Percentiles rank a stretch among this genome's conserved stretches.
These are phyloP conservation scores for Limnanthes douglasii DNA, from an alignment of 345 rosid species.

Conservation along the genomic window DNA sequence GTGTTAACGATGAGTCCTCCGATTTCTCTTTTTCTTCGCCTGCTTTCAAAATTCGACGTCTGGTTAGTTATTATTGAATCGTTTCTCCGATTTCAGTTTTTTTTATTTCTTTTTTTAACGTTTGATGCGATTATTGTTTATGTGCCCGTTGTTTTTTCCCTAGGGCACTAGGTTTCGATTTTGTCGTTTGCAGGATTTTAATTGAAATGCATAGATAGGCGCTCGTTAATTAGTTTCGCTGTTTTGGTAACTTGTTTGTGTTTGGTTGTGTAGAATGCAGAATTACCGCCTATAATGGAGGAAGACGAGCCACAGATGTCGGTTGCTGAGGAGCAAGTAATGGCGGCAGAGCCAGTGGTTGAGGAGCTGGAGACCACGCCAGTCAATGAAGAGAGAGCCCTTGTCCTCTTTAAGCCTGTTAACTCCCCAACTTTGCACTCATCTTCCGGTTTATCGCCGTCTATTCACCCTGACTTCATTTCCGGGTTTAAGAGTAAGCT, in stretches of 20 bases:
- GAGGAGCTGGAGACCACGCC: constrained; percentile 6
- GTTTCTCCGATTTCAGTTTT: not conserved
- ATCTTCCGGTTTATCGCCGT: constrained; percentile 13
- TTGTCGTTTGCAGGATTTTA: too few relatives aligned
- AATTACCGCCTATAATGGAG: constrained; percentile 47
- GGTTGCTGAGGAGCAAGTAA: not conserved
- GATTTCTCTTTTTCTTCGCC: constrained; percentile 77
- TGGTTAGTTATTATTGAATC: constrained; percentile 19
- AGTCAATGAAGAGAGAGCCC: constrained; percentile 44
- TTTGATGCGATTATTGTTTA: not conserved
- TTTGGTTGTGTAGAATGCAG: constrained; percentile 19
- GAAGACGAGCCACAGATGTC: constrained; percentile 23
- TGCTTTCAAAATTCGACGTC: constrained; percentile 62
- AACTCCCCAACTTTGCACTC: constrained; percentile 7
- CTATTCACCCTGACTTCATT: constrained; percentile 24
- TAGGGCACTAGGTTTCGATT: not conserved
- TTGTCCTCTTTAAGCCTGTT: constrained; percentile 42
- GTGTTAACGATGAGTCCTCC: constrained; percentile 57
- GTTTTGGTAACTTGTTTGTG: not conserved
- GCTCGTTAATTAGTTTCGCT: not conserved
- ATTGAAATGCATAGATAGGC: too few relatives aligned
- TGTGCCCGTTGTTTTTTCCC: not conserved
- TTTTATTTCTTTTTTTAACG: not conserved
- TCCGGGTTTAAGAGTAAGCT: constrained; percentile 41
- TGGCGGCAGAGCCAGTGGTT: not conserved